Evolutionary conservation across 257 asterid genomes (phyloP), one percentile per base, ranked within the genome.

Genomic region (Phtheirospermum japonicum): DNA sequence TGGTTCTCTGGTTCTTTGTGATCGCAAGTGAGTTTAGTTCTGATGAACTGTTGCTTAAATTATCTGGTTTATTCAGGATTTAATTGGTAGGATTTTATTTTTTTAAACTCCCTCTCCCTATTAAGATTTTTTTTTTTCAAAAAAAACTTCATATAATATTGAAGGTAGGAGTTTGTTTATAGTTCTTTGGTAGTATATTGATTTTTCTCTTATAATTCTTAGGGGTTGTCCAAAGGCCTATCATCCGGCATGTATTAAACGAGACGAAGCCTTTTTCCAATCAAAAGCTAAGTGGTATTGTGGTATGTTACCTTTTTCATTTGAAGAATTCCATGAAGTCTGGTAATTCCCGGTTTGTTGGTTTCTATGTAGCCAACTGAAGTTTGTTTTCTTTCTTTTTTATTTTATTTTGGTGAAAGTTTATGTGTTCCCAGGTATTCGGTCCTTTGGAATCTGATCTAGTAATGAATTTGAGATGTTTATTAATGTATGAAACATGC

Each of bases 181-280:
- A 11, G 17, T 20, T 48, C 20, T 16, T 60, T 63, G 46, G 37
- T 58, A 63, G 62, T 77, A 69, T 33, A 37, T 6, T 52, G 1
- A 52, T 52, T 23, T 52, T 23, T 23, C 37, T 23, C 9, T 52
- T 20, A 26, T 23, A 4, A 50, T 12, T 26, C 16, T 12, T 52
- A 89, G 97, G 95, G 94, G 95, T 12, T 89, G 97, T 71, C 95
- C 97, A 0, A 89, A 89, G 79, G 97, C 95, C 6, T 89, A 89
- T 67, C 97, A 89, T 61, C 89, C 95, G 5, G 77, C 91, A 2
- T 89, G 97, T 69, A 84, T 89, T 51, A 89, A 89, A 79, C 82
- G 97, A 36, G 97, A 89, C 32, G 95, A 86, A 69, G 81, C 89
- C 7, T 89, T 86, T 78, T 89, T 89, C 20, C 79, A 80, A 14